Evolutionary conservation across 2,329 filamentous ascomycete genomes (phyloP).

Genomic region (Aureobasidium sp.): DNA sequence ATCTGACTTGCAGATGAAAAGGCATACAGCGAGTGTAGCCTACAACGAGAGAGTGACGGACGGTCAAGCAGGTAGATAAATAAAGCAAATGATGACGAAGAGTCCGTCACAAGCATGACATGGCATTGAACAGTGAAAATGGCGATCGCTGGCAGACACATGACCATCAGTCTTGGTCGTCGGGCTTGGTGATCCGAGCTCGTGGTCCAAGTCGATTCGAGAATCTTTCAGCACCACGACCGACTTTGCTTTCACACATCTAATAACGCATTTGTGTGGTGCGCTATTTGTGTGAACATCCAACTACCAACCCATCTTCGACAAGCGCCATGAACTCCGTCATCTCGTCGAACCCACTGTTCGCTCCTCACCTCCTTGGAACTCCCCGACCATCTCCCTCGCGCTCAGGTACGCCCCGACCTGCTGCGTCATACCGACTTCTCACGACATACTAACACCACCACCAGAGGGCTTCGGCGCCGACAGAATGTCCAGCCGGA

Average conservation of each 20-base stretch:
- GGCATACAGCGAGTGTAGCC: not conserved
- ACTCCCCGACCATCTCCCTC: conserved; percentile 54
- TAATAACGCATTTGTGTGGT: conserved; percentile 13
- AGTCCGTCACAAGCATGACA: not conserved
- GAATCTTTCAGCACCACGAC: not conserved
- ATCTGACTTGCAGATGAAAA: not conserved
- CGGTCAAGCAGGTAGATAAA: not conserved
- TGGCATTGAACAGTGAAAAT: not conserved
- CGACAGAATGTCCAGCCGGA: conserved; percentile 49
- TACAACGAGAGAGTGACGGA: not conserved
- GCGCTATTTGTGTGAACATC: conserved; percentile 1
- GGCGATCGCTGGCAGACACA: not conserved
- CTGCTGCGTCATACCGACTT: conserved; percentile 15
- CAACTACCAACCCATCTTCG: not conserved
- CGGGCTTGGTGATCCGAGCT: not conserved
- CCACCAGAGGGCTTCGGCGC: conserved; percentile 31
- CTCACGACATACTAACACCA: conserved; percentile 20
- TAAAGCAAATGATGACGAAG: not conserved
- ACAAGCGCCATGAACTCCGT: conserved; percentile 53
- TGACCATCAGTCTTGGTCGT: not conserved
- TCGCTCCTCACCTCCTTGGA: conserved; percentile 56
- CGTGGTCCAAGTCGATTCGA: not conserved
- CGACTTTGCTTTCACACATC: not conserved
- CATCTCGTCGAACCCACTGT: conserved; percentile 50
- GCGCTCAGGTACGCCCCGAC: conserved; percentile 47